These are phyloP conservation scores for Isabelozyma pseudorhagii DNA, from an alignment of 805 yeast genomes.

Conservation along the genomic window DNA sequence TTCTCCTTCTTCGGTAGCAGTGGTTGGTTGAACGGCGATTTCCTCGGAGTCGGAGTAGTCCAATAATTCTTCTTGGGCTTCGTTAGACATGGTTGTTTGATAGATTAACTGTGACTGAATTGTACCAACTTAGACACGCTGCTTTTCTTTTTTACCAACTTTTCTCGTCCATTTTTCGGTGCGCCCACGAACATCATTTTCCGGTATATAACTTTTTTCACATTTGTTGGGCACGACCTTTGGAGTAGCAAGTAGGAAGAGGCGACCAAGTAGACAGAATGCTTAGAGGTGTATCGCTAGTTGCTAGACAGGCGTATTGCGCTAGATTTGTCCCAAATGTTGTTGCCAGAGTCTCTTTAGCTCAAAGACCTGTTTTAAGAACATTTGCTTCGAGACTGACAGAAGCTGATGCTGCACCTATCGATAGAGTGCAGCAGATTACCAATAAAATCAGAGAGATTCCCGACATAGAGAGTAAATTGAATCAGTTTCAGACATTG, in stretches of 20 bases:
- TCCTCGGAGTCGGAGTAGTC: slow-evolving; percentile 99
- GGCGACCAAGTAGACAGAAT: neutral
- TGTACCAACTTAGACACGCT: neutral
- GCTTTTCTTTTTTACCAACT: too few relatives aligned
- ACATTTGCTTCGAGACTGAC: slow-evolving; percentile 6
- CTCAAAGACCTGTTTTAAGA: neutral
- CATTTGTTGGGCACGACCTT: neutral
- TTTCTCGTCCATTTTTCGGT: neutral
- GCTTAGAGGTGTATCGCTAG: neutral
- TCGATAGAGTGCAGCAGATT: slow-evolving; percentile 12
- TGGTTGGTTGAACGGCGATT: slow-evolving; percentile 59
- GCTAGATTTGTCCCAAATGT: neutral
- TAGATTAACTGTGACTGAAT: slow-evolving; percentile 1
- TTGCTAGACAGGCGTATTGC: neutral
- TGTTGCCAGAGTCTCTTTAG: neutral
- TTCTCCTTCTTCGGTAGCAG: slow-evolving; percentile 36
- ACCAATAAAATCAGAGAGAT: slow-evolving; percentile 10
- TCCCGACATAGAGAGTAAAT: slow-evolving; percentile 29
- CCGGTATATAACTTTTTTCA: neutral
- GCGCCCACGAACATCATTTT: neutral
- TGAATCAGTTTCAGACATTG: slow-evolving; percentile 28
- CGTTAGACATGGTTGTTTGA: slow-evolving; percentile 67
- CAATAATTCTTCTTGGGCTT: slow-evolving; percentile 98
- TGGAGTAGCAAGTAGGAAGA: neutral
- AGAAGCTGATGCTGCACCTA: slow-evolving; percentile 5